Evolutionary conservation across 177 flowering plant genomes (phyloP), one percentile per base, ranked within the genome.

Genomic region (Tripterygium wilfordii): DNA sequence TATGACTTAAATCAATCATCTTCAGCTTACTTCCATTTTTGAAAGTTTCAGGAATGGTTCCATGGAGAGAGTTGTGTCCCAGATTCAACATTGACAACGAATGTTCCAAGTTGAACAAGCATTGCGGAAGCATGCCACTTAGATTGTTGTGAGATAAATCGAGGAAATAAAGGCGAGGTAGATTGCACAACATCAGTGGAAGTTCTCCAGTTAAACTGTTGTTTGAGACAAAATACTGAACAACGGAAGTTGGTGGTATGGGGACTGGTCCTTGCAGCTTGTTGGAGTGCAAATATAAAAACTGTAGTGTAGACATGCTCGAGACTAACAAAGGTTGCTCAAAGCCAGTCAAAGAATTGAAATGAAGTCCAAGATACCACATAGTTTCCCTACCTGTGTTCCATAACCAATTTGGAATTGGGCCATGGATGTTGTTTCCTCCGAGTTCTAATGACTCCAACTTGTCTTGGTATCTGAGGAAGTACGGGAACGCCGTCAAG

Each of bases 381-480:
- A 56, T 10, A 18, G 29, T 39, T 6, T 40, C 60, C 4, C 1
- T 33, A 28, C 51, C 36, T 1, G 16, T 18, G 18, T 39, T 48
- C 47, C 13, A 50, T 7, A 51, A 21, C 56, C 63, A 58, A 12
- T 7, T 14, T 0, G 51, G 56, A 12, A 56, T 9, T 22, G 28
- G 17, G 9, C 51, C 51, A 3, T 37, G 18, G 4, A 58, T 15
- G 8, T 41, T 17, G 25, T 58, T 51, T 0, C 2, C 13, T 1
- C 21, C 27, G 3, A 51, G 41, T 9, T 38, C 51, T 10, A 56
- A 16, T 1, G 5, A n/a, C 1, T 5, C 40, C 25, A 56, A 13
- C 1, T 40, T 9, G 13, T 22, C 3, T 40, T 56, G 46, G 6
- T 28, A 3, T 2, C 24, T 21, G 14, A 56, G 15, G 36, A 47